phyloP scores from a whole-genome alignment of 1,284 basidiomycete genomes.

The Puccinia polysora region DNA sequence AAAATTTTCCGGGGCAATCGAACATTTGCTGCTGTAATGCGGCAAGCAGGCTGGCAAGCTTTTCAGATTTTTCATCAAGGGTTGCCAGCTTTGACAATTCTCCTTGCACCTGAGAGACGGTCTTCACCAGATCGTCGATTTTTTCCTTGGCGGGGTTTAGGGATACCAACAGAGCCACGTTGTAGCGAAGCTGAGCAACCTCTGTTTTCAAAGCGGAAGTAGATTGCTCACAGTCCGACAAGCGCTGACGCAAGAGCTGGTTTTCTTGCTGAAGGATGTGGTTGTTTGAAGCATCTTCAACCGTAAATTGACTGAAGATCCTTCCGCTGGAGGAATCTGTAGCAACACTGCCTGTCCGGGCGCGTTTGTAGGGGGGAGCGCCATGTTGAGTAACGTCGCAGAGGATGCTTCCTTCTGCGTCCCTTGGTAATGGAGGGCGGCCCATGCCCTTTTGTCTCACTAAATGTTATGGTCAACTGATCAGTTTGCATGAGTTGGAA shows the following conservation, averaged over 20 bases:
- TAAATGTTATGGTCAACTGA: too few relatives aligned
- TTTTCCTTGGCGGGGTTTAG: neutral
- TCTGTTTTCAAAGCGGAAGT: neutral
- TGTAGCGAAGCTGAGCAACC: neutral
- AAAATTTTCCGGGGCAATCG: neutral
- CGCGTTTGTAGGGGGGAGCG: too few relatives aligned
- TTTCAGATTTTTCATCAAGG: neutral
- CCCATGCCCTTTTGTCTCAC: too few relatives aligned
- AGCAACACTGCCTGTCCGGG: too few relatives aligned
- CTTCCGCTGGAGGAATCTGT: too few relatives aligned
- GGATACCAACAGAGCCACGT: neutral
- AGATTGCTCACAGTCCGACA: neutral
- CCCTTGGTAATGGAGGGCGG: too few relatives aligned
- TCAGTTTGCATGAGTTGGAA: too few relatives aligned
- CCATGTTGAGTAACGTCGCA: too few relatives aligned
- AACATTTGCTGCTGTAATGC: neutral
- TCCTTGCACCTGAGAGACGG: neutral
- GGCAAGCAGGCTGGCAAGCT: neutral
- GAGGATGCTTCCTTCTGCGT: too few relatives aligned
- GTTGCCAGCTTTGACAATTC: neutral
- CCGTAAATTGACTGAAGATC: too few relatives aligned
- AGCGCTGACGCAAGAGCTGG: neutral
- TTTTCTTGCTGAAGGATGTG: neutral
- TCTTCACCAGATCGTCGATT: neutral
- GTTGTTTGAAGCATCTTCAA: too few relatives aligned